Percentiles rank a stretch among this genome's conserved stretches.
Evolutionary conservation across 441 rosid genomes (phyloP).

Genomic region (Jatropha multifida): DNA sequence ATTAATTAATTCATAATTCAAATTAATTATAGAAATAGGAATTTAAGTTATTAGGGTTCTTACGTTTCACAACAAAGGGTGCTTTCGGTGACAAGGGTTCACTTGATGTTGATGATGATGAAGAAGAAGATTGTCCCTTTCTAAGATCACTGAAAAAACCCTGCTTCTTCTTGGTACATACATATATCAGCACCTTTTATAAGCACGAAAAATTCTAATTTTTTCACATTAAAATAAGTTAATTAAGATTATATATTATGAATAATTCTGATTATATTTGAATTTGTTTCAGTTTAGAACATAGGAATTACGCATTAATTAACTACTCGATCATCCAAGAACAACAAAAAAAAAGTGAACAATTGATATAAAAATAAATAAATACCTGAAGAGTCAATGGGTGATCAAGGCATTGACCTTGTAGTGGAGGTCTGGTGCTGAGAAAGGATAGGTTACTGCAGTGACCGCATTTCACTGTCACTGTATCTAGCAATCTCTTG

Average conservation of each 20-base stretch:
- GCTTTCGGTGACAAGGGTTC: slow-evolving; percentile 86
- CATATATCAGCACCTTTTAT: slow-evolving; percentile 14
- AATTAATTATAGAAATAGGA: not conserved
- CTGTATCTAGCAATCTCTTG: slow-evolving; percentile 85
- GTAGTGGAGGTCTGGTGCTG: slow-evolving; percentile 76
- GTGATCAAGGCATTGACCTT: slow-evolving; percentile 67
- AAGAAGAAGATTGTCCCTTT: slow-evolving; percentile 69
- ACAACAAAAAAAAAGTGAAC: no score
- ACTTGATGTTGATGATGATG: slow-evolving; percentile 66
- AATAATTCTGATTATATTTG: not conserved
- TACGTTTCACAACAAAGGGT: slow-evolving; percentile 94
- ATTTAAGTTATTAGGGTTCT: not conserved
- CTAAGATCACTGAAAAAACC: slow-evolving; percentile 51
- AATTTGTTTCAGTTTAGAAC: not conserved
- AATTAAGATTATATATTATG: not conserved
- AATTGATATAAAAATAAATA: not conserved
- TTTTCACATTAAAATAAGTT: no score
- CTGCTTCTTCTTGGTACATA: slow-evolving; percentile 44
- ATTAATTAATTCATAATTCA: not conserved
- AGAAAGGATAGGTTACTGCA: slow-evolving; percentile 94
- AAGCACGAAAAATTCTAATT: not conserved
- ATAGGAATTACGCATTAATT: not conserved
- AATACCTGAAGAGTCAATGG: slow-evolving; percentile 53
- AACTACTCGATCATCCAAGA: no score
- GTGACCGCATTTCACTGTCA: slow-evolving; percentile 98